These are phyloP conservation scores for Fremontodendron californicum DNA, from an alignment of 345 rosid species.

Conservation along the genomic window DNA sequence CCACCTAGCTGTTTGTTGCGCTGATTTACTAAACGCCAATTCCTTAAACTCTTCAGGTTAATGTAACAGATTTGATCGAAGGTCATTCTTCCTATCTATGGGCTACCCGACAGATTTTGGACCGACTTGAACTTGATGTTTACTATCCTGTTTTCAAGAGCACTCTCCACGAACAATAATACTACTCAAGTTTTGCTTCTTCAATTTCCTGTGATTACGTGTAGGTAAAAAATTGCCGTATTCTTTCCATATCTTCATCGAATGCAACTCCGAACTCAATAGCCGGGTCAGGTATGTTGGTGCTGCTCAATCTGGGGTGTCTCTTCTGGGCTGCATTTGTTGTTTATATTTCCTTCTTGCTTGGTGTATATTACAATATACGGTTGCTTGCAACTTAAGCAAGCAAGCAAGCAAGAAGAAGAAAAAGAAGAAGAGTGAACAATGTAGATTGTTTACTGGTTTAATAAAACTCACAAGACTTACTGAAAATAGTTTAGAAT, in stretches of 20 bases:
- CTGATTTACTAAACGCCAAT: neutral
- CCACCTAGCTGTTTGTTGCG: neutral
- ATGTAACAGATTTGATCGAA: slow-evolving; percentile 69
- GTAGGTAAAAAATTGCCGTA: neutral
- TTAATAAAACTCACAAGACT: neutral
- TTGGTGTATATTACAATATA: neutral
- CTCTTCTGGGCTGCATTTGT: neutral
- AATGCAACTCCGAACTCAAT: neutral
- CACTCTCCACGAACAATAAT: slow-evolving; percentile 16
- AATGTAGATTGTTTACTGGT: neutral
- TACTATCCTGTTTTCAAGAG: slow-evolving; percentile 67
- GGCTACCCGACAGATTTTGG: slow-evolving; percentile 63
- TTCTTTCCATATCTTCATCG: neutral
- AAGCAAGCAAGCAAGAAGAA: no score
- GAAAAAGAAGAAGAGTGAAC: neutral
- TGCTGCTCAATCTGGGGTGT: neutral
- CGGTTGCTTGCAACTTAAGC: neutral
- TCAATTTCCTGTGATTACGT: neutral
- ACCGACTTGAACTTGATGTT: slow-evolving; percentile 65
- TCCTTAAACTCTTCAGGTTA: slow-evolving; percentile 46
- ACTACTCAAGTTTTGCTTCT: neutral
- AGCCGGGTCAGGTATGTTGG: neutral
- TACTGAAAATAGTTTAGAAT: no score
- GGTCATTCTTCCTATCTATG: slow-evolving; percentile 93
- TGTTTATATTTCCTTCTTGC: neutral